Percentiles rank a stretch among this genome's conserved stretches.
These are phyloP conservation scores for Crucihimalaya himalaica DNA, from an alignment of 345 rosid species.

Conservation along the genomic window DNA sequence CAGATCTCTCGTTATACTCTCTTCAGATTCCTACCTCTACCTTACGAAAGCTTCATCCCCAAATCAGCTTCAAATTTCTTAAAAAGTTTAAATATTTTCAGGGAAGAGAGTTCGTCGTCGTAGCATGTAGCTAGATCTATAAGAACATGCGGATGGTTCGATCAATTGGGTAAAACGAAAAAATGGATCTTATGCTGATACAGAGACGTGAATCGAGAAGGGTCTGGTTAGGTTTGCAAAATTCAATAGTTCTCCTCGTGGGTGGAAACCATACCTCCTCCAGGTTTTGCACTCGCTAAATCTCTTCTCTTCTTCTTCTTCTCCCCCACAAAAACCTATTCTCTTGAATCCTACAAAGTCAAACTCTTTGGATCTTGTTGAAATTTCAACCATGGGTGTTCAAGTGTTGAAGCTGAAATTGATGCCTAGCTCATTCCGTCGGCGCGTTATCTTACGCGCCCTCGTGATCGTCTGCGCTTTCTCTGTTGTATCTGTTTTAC, in stretches of 20 bases:
- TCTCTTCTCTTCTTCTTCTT: not conserved
- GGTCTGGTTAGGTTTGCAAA: constrained; percentile 74
- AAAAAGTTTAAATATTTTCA: constrained; percentile 16
- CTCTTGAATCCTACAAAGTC: constrained; percentile 17
- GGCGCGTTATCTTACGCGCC: constrained; percentile 67
- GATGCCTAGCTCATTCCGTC: constrained; percentile 51
- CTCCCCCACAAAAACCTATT: constrained; percentile 29
- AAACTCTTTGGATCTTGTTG: constrained; percentile 18
- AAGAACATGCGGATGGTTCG: constrained; percentile 27
- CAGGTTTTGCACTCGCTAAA: constrained; percentile 96
- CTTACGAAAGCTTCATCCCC: constrained; percentile 22
- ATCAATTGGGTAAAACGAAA: constrained; percentile 12
- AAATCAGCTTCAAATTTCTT: constrained; percentile 27
- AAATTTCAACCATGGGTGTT: constrained; percentile 46
- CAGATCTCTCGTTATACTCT: constrained; percentile 17
- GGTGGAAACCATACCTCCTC: constrained; percentile 99
- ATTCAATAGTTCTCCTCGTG: constrained; percentile 85
- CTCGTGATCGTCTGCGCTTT: constrained; percentile 54
- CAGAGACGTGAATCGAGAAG: constrained; percentile 53
- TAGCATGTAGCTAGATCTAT: constrained; percentile 31
- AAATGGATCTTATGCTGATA: constrained; percentile 49
- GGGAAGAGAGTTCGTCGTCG: constrained; percentile 6
- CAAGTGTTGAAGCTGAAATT: constrained; percentile 50
- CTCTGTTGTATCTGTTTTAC: constrained; percentile 61
- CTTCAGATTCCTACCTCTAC: not conserved